These are phyloP conservation scores for Neurospora sp. DNA, from an alignment of 495 filamentous ascomycete genomes.

Conservation along the genomic window DNA sequence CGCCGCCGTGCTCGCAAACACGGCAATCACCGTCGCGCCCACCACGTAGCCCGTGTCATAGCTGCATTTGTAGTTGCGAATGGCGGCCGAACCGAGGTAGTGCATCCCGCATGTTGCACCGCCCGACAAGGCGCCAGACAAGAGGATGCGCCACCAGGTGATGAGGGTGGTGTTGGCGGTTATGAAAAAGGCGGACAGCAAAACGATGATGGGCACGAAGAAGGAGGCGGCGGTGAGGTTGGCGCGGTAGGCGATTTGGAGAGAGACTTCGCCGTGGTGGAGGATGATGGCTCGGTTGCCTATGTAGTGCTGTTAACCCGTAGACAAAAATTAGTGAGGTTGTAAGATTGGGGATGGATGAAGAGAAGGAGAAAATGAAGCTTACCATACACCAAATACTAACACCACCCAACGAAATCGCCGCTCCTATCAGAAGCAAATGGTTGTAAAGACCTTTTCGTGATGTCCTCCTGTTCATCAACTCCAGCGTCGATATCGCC, in stretches of 20 bases:
- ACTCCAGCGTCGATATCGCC: constrained; percentile 66
- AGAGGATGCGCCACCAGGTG: constrained; percentile 45
- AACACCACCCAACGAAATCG: constrained; percentile 71
- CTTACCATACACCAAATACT: constrained; percentile 55
- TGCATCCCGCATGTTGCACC: constrained; percentile 79
- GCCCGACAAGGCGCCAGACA: constrained; percentile 59
- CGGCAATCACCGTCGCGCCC: constrained; percentile 61
- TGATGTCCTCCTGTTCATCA: constrained; percentile 67
- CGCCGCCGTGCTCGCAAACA: constrained; percentile 55
- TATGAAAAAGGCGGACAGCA: constrained; percentile 62
- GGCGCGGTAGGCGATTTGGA: constrained; percentile 66
- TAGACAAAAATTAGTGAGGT: too few species aligned
- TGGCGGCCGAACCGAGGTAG: constrained; percentile 76
- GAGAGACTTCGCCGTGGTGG: constrained; percentile 43
- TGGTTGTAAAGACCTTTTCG: constrained; percentile 59
- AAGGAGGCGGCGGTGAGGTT: constrained; percentile 69
- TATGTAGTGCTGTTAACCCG: constrained; percentile 81
- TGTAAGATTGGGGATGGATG: too few species aligned
- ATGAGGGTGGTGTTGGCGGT: constrained; percentile 47
- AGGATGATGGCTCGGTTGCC: constrained; percentile 73
- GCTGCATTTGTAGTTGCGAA: constrained; percentile 59
- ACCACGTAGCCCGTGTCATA: constrained; percentile 51
- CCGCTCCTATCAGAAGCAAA: constrained; percentile 62
- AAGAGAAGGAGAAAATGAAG: background rate
- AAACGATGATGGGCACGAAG: constrained; percentile 66